These are phyloP conservation scores for Acanthamoeba sp. DNA, from an alignment of 208 protist species.

Conservation along the genomic window DNA sequence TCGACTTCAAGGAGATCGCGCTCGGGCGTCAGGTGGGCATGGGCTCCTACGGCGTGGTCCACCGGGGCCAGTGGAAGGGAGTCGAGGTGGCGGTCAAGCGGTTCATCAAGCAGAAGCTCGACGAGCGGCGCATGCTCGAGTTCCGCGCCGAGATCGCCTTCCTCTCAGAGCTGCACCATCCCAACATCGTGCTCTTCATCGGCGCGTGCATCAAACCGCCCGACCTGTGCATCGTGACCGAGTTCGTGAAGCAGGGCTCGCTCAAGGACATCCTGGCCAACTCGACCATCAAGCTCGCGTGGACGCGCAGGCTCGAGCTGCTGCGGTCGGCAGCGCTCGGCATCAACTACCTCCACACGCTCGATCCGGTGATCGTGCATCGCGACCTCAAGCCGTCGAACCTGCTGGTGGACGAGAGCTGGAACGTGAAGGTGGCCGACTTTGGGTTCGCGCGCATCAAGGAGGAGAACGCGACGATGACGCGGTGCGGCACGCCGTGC, in stretches of 20 bases:
- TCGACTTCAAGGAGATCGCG: background rate
- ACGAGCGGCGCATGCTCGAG: constrained; percentile 39
- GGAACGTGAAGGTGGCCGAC: background rate
- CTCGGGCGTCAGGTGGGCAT: background rate
- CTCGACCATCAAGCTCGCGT: background rate
- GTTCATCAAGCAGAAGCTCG: constrained; percentile 43
- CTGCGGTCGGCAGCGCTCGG: background rate
- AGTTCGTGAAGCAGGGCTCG: constrained; percentile 32
- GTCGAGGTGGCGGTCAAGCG: constrained; percentile 51
- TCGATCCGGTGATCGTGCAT: background rate
- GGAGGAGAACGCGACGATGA: background rate
- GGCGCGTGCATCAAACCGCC: background rate
- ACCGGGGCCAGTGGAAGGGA: constrained; percentile 19
- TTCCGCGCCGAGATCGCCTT: constrained; percentile 14
- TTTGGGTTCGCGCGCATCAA: background rate
- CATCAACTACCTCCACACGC: background rate
- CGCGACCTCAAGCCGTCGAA: constrained; percentile 21
- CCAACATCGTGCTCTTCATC: constrained; percentile 35
- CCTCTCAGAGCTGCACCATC: background rate
- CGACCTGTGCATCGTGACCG: constrained; percentile 49
- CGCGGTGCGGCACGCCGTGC: background rate
- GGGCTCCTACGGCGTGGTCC: constrained; percentile 31
- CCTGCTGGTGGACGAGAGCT: background rate
- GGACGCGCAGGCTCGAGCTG: background rate
- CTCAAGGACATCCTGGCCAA: constrained; percentile 23